These are phyloP conservation scores for Austroboletus eburneus DNA, from an alignment of 768 basidiomycete species.

Conservation along the genomic window DNA sequence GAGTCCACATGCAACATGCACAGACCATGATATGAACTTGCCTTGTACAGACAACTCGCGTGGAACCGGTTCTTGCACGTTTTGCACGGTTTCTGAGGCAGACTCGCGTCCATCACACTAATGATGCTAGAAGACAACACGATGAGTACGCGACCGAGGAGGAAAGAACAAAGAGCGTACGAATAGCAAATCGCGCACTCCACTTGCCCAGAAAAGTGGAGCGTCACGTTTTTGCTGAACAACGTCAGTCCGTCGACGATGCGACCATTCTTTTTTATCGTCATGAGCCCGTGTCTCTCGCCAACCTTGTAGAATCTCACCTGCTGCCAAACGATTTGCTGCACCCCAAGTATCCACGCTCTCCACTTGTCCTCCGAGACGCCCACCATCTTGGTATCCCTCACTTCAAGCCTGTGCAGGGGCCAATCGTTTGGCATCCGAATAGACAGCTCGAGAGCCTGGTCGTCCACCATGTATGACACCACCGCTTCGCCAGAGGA, in stretches of 20 bases:
- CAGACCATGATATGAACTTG: slow-evolving; percentile 33
- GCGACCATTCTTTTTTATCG: slow-evolving; percentile 66
- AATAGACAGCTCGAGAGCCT: slow-evolving; percentile 84
- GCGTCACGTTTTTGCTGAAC: slow-evolving; percentile 91
- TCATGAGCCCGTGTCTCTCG: neutral
- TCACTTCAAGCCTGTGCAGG: slow-evolving; percentile 81
- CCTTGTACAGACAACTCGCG: slow-evolving; percentile 88
- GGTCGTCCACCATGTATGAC: slow-evolving; percentile 87
- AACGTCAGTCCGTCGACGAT: slow-evolving; percentile 83
- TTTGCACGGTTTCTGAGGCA: slow-evolving; percentile 88
- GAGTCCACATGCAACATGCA: neutral
- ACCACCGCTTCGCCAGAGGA: slow-evolving; percentile 79
- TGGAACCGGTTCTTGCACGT: slow-evolving; percentile 96
- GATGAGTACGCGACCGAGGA: too few species aligned
- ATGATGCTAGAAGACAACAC: slow-evolving; percentile 66
- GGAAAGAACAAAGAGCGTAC: slow-evolving; percentile 38
- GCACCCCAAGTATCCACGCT: slow-evolving; percentile 89
- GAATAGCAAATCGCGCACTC: slow-evolving; percentile 98
- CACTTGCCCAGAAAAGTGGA: slow-evolving; percentile 93
- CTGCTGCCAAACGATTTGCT: slow-evolving; percentile 85
- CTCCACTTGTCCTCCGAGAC: slow-evolving; percentile 90
- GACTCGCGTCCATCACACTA: slow-evolving; percentile 78
- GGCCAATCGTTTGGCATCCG: slow-evolving; percentile 91
- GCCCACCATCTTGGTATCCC: slow-evolving; percentile 78
- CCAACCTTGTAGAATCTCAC: slow-evolving; percentile 41